Percentiles rank a stretch among this genome's conserved stretches.
These are phyloP conservation scores for Warburgia ugandensis DNA, from an alignment of 164 flowering plant genomes.

Conservation along the genomic window DNA sequence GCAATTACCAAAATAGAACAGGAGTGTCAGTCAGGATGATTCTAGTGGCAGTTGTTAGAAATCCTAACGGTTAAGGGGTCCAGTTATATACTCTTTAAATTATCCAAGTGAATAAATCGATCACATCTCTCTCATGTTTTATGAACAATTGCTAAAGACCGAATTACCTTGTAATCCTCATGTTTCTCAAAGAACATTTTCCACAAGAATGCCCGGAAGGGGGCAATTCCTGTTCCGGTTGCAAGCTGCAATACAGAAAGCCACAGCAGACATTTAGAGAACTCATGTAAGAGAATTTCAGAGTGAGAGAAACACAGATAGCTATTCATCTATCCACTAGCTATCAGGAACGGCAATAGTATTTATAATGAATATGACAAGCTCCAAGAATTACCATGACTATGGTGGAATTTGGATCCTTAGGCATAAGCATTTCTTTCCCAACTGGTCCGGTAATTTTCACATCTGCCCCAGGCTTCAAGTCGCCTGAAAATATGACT, in stretches of 20 bases:
- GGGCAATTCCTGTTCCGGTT: constrained; percentile 98
- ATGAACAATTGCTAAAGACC: neutral
- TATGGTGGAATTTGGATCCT: constrained; percentile 83
- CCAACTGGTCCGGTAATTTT: constrained; percentile 95
- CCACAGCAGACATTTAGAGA: neutral
- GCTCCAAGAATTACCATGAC: constrained; percentile 51
- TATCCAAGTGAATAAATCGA: too few relatives aligned
- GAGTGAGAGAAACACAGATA: too few relatives aligned
- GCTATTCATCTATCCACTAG: too few relatives aligned
- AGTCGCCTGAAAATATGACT: constrained; percentile 53
- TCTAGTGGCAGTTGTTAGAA: too few relatives aligned
- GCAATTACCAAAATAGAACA: too few relatives aligned
- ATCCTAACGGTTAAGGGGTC: too few relatives aligned
- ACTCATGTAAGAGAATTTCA: neutral
- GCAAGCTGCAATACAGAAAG: constrained; percentile 54
- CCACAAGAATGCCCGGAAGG: constrained; percentile 93
- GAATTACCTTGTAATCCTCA: constrained; percentile 79
- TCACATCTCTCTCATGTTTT: too few relatives aligned
- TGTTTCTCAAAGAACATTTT: constrained; percentile 98
- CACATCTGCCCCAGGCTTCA: constrained; percentile 86
- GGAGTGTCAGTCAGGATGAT: too few relatives aligned
- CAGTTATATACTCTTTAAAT: too few relatives aligned
- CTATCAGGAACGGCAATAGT: too few relatives aligned
- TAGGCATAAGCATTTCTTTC: constrained; percentile 98
- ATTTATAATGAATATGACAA: neutral